A percentile compares a stretch with the other conserved stretches of the same genome.
These are phyloP conservation scores for Mangifera indica DNA, from an alignment of 345 rosid species.

Conservation along the genomic window DNA sequence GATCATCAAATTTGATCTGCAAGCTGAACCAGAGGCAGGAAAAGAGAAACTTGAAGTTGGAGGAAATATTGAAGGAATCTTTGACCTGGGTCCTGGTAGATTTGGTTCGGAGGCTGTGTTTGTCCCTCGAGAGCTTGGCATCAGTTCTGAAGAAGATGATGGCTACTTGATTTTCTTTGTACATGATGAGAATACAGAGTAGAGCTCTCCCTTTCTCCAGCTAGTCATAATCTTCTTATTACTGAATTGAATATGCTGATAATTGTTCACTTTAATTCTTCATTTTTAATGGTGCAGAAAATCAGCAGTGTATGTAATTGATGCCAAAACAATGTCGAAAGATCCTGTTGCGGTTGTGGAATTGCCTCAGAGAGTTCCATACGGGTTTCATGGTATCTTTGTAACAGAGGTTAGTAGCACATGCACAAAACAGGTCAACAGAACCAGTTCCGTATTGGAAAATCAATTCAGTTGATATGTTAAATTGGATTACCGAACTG, in stretches of 20 bases:
- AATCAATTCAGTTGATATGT: too few species aligned
- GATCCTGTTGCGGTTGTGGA: conserved; percentile 95
- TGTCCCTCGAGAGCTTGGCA: conserved; percentile 65
- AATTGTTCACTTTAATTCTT: neutral
- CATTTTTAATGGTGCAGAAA: conserved; percentile 48
- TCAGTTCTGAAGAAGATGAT: conserved; percentile 76
- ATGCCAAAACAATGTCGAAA: conserved; percentile 88
- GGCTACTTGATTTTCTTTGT: conserved; percentile 85
- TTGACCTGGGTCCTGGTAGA: conserved; percentile 76
- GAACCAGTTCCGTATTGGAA: too few species aligned
- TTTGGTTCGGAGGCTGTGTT: conserved; percentile 94
- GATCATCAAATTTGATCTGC: conserved; percentile 83
- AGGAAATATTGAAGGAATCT: conserved; percentile 84
- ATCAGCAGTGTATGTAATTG: conserved; percentile 74
- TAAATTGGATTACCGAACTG: too few species aligned
- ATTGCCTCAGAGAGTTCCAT: conserved; percentile 84
- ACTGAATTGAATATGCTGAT: too few species aligned
- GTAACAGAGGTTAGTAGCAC: conserved; percentile 81
- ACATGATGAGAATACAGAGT: conserved; percentile 89
- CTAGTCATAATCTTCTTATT: neutral
- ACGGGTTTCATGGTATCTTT: conserved; percentile 91
- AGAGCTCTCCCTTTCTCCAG: too few species aligned
- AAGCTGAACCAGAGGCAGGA: conserved; percentile 67
- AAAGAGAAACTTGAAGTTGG: conserved; percentile 73
- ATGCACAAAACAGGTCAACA: too few species aligned